Percentiles rank a stretch among this genome's conserved stretches.
phyloP scores from a whole-genome alignment of 495 filamentous ascomycete genomes.

The Pyrenopolyporus hunteri region DNA sequence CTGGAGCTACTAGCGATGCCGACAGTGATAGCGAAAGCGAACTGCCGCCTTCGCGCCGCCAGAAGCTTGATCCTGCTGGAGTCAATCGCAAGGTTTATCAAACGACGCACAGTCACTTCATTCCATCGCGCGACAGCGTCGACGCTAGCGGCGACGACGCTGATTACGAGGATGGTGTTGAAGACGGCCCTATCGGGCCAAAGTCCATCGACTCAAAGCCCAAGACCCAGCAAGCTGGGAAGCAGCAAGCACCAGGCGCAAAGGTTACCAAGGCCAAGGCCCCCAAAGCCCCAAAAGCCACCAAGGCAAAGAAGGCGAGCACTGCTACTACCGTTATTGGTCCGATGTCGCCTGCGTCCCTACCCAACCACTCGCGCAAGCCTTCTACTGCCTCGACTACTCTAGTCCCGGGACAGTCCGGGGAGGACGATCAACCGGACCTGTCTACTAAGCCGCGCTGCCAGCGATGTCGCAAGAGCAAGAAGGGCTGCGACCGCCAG shows the following conservation, averaged over 20 bases:
- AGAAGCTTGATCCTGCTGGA: conserved; percentile 62
- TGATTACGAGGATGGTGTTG: conserved; percentile 62
- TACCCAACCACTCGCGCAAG: conserved; percentile 74
- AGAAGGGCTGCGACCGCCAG: conserved; percentile 97
- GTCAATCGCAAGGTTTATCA: conserved; percentile 56
- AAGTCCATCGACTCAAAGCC: conserved; percentile 43
- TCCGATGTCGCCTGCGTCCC: conserved; percentile 74
- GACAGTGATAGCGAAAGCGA: conserved; percentile 80
- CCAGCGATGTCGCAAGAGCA: conserved; percentile 97
- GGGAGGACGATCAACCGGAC: conserved; percentile 85
- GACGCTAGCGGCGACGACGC: conserved; percentile 74
- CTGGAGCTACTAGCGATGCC: conserved; percentile 76
- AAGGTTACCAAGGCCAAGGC: conserved; percentile 55
- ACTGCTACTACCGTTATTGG: conserved; percentile 43
- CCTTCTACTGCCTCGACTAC: conserved; percentile 75
- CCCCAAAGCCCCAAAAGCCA: conserved; percentile 48
- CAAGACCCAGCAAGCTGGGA: conserved; percentile 49
- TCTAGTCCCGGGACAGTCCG: conserved; percentile 65
- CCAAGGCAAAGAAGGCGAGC: conserved; percentile 63
- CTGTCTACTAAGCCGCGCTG: conserved; percentile 94
- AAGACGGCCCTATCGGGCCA: conserved; percentile 29
- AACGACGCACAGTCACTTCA: conserved; percentile 66
- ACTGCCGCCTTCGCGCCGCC: conserved; percentile 64
- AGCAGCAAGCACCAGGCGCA: conserved; percentile 49
- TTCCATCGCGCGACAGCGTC: conserved; percentile 68